A percentile compares a stretch with the other conserved stretches of the same genome.
Conservation (phyloP, 2,329 filamentous ascomycete genomes). For the Decorospora gaudefroyi region DNA sequence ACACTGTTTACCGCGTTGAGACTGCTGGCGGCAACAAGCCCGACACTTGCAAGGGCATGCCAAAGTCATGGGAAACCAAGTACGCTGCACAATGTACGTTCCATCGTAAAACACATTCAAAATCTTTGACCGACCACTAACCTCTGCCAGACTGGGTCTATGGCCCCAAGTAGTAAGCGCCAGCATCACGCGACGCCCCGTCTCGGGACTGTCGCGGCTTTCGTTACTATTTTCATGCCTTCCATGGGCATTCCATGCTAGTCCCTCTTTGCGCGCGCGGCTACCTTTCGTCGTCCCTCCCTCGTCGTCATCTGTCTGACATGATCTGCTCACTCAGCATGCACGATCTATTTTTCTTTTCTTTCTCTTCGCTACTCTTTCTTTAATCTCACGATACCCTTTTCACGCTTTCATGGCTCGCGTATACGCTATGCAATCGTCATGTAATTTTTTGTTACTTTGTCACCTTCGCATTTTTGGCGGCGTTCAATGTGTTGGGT, state of each 20-base stretch:
- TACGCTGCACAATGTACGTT: conserved; percentile 50
- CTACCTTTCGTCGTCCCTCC: too few species aligned
- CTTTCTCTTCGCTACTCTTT: conserved; percentile 6
- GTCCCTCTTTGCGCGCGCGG: conserved; percentile 6
- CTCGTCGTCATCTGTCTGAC: too few species aligned
- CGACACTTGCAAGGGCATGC: conserved; percentile 46
- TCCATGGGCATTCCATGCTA: not conserved
- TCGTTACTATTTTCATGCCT: conserved; percentile 3
- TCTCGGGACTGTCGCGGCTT: conserved; percentile 16
- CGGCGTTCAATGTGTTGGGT: too few species aligned
- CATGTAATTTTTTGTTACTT: too few species aligned
- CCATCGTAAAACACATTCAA: not conserved
- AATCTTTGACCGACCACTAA: conserved; percentile 7
- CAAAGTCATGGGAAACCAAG: conserved; percentile 44
- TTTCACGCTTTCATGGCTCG: conserved; percentile 1
- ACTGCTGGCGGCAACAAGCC: conserved; percentile 54
- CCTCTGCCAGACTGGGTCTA: conserved; percentile 51
- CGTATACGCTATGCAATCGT: too few species aligned
- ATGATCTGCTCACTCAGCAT: not conserved
- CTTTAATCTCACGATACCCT: conserved; percentile 21
- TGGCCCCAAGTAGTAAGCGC: conserved; percentile 35
- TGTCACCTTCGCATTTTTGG: too few species aligned
- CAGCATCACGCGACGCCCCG: conserved; percentile 10
- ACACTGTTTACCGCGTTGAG: conserved; percentile 55
- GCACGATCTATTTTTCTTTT: not conserved